Conservation (phyloP, 768 basidiomycete species). For the Rhodosporidiobolus odoratus region DNA sequence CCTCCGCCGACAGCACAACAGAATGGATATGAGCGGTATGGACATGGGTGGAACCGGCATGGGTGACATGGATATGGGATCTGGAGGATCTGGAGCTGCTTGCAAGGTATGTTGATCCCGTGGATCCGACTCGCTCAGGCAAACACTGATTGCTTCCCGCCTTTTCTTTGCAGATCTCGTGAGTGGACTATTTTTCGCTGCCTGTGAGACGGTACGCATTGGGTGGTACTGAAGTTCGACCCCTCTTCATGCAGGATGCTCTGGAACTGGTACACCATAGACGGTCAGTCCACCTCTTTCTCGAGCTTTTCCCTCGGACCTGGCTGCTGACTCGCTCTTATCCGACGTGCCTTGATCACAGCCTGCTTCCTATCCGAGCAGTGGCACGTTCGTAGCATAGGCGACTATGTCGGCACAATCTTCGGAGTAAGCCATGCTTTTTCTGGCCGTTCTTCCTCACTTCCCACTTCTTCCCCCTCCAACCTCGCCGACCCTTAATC, state of each 20-base stretch:
- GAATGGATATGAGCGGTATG: background rate
- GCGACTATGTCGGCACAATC: conserved; percentile 44
- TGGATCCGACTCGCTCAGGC: background rate
- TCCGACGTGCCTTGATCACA: background rate
- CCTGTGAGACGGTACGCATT: too few species aligned
- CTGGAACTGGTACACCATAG: conserved; percentile 45
- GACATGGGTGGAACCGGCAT: background rate
- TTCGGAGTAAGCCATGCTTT: conserved; percentile 41
- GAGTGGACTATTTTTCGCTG: too few species aligned
- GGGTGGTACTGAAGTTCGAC: too few species aligned
- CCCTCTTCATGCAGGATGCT: conserved; percentile 39
- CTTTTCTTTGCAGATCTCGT: background rate
- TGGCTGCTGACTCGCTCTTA: too few species aligned
- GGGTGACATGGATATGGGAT: background rate
- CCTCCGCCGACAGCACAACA: too few species aligned
- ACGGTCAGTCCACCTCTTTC: conserved; percentile 3
- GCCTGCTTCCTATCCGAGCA: conserved; percentile 45
- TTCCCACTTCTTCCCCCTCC: background rate
- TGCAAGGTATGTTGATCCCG: background rate
- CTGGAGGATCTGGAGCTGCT: background rate
- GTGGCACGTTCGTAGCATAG: conserved; percentile 44
- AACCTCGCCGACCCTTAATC: too few species aligned
- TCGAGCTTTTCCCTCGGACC: background rate
- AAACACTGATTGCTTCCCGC: background rate
- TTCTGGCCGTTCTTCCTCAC: background rate